phyloP scores from a whole-genome alignment of 2,329 filamentous ascomycete genomes.

The Cercospora zeina region DNA sequence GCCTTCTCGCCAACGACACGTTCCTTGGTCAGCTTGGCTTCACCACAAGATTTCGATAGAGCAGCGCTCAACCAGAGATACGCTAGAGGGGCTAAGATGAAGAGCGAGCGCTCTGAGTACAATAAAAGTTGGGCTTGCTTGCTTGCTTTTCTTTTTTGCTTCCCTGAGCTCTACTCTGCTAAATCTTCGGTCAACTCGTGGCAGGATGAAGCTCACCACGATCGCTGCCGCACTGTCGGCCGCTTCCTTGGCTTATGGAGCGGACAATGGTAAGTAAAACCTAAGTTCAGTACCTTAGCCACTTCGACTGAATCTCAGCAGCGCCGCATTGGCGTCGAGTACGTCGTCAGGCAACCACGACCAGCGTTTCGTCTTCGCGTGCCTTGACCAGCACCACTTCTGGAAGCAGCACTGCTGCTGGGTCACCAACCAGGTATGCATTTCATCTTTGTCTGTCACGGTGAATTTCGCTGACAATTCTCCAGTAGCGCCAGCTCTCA shows the following conservation, averaged over 20 bases:
- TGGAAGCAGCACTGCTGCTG: not conserved
- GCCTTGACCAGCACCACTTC: not conserved
- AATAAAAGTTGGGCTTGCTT: slow-evolving; percentile 18
- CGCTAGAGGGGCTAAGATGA: not conserved
- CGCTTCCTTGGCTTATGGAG: slow-evolving; percentile 13
- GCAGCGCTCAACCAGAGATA: slow-evolving; percentile 10
- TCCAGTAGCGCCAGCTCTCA: not conserved
- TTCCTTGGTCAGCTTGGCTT: slow-evolving; percentile 9
- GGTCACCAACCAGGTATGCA: not conserved
- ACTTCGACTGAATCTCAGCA: not conserved
- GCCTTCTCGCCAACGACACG: not conserved
- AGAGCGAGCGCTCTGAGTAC: not conserved
- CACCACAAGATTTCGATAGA: slow-evolving; percentile 7
- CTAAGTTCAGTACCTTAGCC: not conserved
- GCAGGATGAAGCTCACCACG: slow-evolving; percentile 4
- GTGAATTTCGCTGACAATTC: not conserved
- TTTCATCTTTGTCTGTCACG: not conserved
- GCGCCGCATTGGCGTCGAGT: not conserved
- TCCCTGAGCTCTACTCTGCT: not conserved
- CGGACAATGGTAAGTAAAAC: not conserved
- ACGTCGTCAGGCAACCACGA: not conserved
- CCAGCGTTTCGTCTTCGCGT: not conserved
- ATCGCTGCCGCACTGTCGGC: slow-evolving; percentile 16
- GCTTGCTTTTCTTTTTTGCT: not conserved
- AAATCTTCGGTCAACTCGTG: not conserved